Base-by-base conservation (phyloP, 129 eudicot genomes). In the Ambrosia artemisiifolia region DNA sequence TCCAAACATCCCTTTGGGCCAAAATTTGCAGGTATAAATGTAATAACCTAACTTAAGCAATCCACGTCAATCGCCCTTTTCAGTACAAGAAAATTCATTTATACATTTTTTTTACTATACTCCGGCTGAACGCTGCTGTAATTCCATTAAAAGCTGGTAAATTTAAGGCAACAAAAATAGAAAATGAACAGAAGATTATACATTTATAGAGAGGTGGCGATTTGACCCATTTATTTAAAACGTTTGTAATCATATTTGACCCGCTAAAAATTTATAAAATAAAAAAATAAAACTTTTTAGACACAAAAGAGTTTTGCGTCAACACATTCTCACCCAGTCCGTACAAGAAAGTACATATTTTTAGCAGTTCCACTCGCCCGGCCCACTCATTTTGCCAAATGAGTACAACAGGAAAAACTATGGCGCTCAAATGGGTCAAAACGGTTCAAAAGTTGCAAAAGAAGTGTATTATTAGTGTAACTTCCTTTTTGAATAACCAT, bases 81-180 rank as follows among this genome's bases (percentile, higher is more conserved):
- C 43, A 11, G 17, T 49, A 35, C 11, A 30, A 55, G 17, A 32
- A 65, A 8, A 11, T 19, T 34, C 20, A 9, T 48, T 33, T 49
- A 30, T 44, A 56, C 43, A 24, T n/a, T n/a, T n/a, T n/a, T 60
- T 44, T 33, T 14, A 61, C 13, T 72, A 40, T 67, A 91, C 97
- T 96, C 79, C 97, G 85, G 80, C 90, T 88, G 65, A 91, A 91
- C 53, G 97, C 97, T 71, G 90, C 98, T 93, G 91, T 16, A 79
- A 54, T 60, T 56, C 10, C 16, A 49, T 34, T 10, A 14, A 60
- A 66, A 68, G 6, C 50, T 61, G 17, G 65, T 38, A 38, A 59
- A 32, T 16, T 12, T 5, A 6, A 49, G 33, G 53, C 4, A 56
- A 59, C 19, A 19, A 14, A 32, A 49, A 35, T 17, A 19, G 10